Conservation (phyloP, 441 rosid species). For the Mallotus repandus region DNA sequence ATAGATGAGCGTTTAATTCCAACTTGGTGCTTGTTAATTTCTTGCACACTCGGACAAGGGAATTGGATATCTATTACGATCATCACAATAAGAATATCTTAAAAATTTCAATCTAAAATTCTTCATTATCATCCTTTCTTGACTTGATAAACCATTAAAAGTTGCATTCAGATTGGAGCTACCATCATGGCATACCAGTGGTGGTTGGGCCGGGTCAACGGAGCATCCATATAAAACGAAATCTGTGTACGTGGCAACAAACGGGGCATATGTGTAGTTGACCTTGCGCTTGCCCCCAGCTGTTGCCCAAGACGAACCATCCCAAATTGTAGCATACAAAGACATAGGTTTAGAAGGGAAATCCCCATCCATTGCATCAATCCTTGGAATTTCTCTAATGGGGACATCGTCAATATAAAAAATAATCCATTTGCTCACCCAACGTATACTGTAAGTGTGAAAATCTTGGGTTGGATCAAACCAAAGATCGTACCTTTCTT, state of each 20-base stretch:
- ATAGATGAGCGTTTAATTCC: not conserved
- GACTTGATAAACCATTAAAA: slow-evolving; percentile 18
- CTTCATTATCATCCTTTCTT: slow-evolving; percentile 39
- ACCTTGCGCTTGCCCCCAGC: slow-evolving; percentile 82
- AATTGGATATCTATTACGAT: slow-evolving; percentile 41
- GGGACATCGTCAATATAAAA: slow-evolving; percentile 72
- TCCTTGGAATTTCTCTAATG: slow-evolving; percentile 64
- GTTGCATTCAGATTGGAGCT: slow-evolving; percentile 17
- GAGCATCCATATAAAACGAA: slow-evolving; percentile 46
- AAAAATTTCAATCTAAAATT: slow-evolving; percentile 43
- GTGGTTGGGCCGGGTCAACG: slow-evolving; percentile 27
- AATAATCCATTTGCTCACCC: slow-evolving; percentile 19
- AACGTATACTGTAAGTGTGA: slow-evolving; percentile 31
- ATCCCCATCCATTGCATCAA: slow-evolving; percentile 62
- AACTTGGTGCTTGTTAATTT: not conserved
- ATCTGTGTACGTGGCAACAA: slow-evolving; percentile 48
- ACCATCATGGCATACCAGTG: slow-evolving; percentile 33
- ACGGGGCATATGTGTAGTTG: slow-evolving; percentile 82
- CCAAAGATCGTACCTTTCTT: slow-evolving; percentile 37
- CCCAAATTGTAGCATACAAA: slow-evolving; percentile 93
- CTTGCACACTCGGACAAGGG: slow-evolving; percentile 44
- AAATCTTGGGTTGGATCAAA: slow-evolving; percentile 35
- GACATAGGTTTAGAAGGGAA: slow-evolving; percentile 96
- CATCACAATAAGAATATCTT: slow-evolving; percentile 58
- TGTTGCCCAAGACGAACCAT: slow-evolving; percentile 93